Conservation (phyloP, 2,329 filamentous ascomycete genomes). For the Colletotrichum melonis region DNA sequence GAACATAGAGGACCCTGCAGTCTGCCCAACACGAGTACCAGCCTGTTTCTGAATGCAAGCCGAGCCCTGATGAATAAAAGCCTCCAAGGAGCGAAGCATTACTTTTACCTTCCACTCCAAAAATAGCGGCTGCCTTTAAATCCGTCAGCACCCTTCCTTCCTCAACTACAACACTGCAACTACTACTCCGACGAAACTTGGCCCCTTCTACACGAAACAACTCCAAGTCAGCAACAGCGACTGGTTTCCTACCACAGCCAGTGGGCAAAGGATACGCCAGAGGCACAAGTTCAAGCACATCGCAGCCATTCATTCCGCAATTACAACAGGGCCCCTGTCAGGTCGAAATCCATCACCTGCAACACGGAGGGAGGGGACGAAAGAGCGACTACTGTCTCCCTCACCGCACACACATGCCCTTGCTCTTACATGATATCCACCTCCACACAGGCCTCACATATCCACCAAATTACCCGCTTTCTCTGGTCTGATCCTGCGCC, state of each 20-base stretch:
- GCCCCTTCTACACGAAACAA: background rate
- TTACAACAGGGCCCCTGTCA: conserved; percentile 2
- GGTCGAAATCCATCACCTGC: background rate
- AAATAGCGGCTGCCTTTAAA: background rate
- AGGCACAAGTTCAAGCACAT: background rate
- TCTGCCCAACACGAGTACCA: background rate
- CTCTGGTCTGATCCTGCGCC: background rate
- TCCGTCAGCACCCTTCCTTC: background rate
- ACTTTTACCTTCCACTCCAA: too few species aligned
- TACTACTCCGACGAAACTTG: background rate
- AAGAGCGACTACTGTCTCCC: background rate
- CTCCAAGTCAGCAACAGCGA: background rate
- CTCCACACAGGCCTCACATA: background rate
- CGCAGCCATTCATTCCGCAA: background rate
- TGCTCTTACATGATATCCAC: background rate
- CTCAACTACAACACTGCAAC: background rate
- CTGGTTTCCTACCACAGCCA: background rate
- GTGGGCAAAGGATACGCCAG: background rate
- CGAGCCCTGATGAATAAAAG: background rate
- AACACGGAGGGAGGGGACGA: conserved; percentile 8
- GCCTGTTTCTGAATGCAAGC: background rate
- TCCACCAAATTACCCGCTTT: background rate
- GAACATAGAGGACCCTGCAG: background rate
- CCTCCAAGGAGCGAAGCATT: background rate
- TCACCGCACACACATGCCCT: conserved; percentile 16